Base-by-base conservation (phyloP, 2,329 filamentous ascomycete species). In the Colletotrichum theobromicola region DNA sequence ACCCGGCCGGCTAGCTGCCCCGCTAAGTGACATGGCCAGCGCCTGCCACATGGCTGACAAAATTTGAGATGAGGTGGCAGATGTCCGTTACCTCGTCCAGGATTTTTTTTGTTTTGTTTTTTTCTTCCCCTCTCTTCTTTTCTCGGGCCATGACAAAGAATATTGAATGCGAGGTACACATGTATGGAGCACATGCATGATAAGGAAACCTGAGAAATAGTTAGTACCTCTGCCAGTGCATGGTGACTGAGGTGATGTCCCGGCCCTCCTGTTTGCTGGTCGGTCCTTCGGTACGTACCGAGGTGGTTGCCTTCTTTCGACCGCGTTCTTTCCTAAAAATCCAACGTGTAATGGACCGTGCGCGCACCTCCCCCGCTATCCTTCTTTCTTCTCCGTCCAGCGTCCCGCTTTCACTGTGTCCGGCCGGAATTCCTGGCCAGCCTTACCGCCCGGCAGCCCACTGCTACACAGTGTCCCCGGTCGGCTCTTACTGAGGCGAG, bases 271-370 rank as follows among this genome's bases (percentile, higher is more conserved):
- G 28, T 42, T 57, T 35, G 28, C 30, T 35, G 42, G 1, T 37
- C n/a, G n/a, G 28, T 28, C 21, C 32, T 30, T 28, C 66, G 66
- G 66, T 68, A 68, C 55, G 66, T 68, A 63, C 63, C 35, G 58
- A 55, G 67, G 7, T 53, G 37, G 37, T n/a, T 61, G 66, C 34
- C 60, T 30, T 70, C 58, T 35, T 35, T 53, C 42, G 72, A 32
- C 67, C 35, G 34, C 58, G 60, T 62, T 67, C 58, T 58, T 30
- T 28, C 42, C n/a, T 21, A 50, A 24, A 24, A 34, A 37, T 42
- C 30, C 28, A 64, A 18, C 37, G 55, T 63, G 57, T 16, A n/a
- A 24, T 75, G 72, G 58, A 62, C 72, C 72, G 68, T 75, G 72
- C 72, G 57, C 62, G 24, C 12, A 28, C 12, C 57, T 13, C 42